Evolutionary conservation across 495 filamentous ascomycete genomes (phyloP).

Genomic region (Penicillium flavigenum): DNA sequence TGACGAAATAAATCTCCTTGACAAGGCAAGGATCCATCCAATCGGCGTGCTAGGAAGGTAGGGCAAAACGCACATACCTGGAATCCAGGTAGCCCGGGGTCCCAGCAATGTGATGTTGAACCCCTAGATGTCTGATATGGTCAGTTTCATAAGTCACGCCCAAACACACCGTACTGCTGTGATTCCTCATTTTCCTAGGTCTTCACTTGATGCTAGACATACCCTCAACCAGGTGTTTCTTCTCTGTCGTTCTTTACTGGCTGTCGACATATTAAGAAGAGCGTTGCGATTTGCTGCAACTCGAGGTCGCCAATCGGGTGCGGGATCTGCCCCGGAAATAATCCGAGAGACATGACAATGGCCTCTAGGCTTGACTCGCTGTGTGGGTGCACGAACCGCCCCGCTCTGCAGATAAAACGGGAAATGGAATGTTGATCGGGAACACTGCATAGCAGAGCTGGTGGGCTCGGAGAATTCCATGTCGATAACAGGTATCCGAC

Average conservation of each 20-base stretch:
- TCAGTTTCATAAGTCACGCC: not conserved
- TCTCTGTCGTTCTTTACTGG: not conserved
- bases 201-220: not conserved
- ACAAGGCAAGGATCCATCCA: not conserved
- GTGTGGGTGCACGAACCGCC: not conserved
- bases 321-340: constrained; percentile 4
- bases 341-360: not conserved
- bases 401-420: not conserved
- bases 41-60: constrained; percentile 3
- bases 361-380: not conserved
- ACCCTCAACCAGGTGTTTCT: not conserved
- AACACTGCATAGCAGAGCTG: constrained; percentile 5
- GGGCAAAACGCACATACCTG: constrained; percentile 14
- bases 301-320: not conserved
- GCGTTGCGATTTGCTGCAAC: not conserved
- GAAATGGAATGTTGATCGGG: constrained; percentile 22
- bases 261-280: not conserved
- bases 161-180: not conserved
- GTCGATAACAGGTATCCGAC: not conserved
- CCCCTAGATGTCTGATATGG: constrained; percentile 15
- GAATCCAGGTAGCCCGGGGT: constrained; percentile 13
- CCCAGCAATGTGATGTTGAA: constrained; percentile 19
- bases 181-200: not conserved
- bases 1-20: constrained; percentile 19
- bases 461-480: constrained; percentile 1